phyloP scores from a whole-genome alignment of 768 basidiomycete species.

The Termitomyces sp. region DNA sequence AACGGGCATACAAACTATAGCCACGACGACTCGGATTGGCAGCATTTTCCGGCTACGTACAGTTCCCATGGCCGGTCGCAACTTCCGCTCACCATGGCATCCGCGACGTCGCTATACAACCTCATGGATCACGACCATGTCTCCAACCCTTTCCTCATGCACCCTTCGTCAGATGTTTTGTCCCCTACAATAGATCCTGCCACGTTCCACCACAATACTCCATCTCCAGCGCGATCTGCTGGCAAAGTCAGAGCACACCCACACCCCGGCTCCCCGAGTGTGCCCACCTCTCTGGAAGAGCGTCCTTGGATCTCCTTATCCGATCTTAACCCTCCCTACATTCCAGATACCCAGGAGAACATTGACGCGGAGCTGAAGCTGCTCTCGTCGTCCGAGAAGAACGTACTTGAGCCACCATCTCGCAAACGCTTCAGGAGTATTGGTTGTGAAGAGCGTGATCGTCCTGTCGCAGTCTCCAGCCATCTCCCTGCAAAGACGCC shows the following conservation, averaged over 20 bases:
- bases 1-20: slow-evolving; percentile 1
- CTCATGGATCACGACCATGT: slow-evolving; percentile 3
- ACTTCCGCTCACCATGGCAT: slow-evolving; percentile 7
- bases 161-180: neutral
- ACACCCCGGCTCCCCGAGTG: neutral
- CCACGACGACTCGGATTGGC: slow-evolving; percentile 7
- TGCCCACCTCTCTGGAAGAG: slow-evolving; percentile 4
- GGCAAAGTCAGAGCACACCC: slow-evolving; percentile 2
- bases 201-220: slow-evolving; percentile 6
- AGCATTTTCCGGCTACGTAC: slow-evolving; percentile 5
- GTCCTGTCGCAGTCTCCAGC: neutral
- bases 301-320: slow-evolving; percentile 13
- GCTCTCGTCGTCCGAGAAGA: neutral
- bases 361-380: neutral
- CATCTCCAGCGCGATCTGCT: neutral
- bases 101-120: neutral
- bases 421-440: slow-evolving; percentile 9
- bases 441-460: neutral
- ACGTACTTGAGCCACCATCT: neutral
- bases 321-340: slow-evolving; percentile 17
- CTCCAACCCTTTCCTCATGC: slow-evolving; percentile 1
- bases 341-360: slow-evolving; percentile 4
- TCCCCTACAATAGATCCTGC: slow-evolving; percentile 6
- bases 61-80: slow-evolving; percentile 5
- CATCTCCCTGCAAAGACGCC: neutral